These are phyloP conservation scores for Diaporthe ampelina DNA, from an alignment of 2,329 filamentous ascomycete species.

Conservation along the genomic window DNA sequence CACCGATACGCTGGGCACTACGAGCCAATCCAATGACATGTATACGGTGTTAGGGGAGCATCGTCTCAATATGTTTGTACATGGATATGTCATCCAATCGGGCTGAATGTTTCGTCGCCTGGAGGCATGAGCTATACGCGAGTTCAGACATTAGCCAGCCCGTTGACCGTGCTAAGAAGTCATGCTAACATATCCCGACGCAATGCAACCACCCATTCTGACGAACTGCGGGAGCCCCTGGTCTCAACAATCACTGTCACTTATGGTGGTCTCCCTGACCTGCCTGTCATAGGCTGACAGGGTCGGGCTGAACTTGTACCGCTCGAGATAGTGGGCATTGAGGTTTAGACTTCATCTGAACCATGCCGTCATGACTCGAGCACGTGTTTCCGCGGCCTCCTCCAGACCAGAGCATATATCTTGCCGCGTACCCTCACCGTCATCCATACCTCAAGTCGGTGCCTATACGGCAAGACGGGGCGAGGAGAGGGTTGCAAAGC, in stretches of 20 bases:
- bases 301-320: not conserved
- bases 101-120: not conserved
- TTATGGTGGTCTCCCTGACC: not conserved
- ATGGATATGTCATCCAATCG: not conserved
- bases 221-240: not conserved
- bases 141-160: not conserved
- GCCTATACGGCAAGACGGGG: not conserved
- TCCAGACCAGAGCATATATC: slow-evolving; percentile 11
- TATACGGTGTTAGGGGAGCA: not conserved
- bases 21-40: slow-evolving; percentile 8
- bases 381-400: slow-evolving; percentile 12
- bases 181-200: slow-evolving; percentile 19
- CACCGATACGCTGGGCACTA: not conserved
- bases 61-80: not conserved
- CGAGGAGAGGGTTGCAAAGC: not conserved
- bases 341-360: slow-evolving; percentile 20
- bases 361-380: slow-evolving; percentile 28
- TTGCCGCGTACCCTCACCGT: not conserved
- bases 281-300: too few species aligned
- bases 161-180: not conserved
- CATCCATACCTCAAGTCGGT: too few species aligned
- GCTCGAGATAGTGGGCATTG: not conserved
- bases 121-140: not conserved
- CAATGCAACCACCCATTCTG: slow-evolving; percentile 11
- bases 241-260: not conserved